Base-by-base conservation (phyloP, 768 basidiomycete genomes). In the Tephrocybe sp. region DNA sequence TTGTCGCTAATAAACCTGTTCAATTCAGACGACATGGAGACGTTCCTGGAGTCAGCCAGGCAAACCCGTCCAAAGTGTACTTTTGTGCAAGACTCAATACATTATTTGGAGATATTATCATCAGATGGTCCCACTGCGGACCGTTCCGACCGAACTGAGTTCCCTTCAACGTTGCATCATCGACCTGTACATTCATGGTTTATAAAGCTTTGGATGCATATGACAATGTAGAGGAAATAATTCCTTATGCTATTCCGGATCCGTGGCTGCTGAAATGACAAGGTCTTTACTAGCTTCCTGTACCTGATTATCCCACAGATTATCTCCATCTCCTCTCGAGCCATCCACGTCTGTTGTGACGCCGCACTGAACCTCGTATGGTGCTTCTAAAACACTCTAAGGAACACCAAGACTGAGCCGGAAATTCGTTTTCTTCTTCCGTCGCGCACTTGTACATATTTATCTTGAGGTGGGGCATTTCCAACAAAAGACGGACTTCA, bases 1-100 rank as follows among this genome's bases (percentile, higher is more conserved):
- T 89, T 89, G 70, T 91, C 89, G 69, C 84, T 87, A 55, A 91
- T 82, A 64, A 86, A 91, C 51, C 82, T 73, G 55, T 85, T 75
- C 44, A 91, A 72, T 57, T 82, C 78, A 47, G 78, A 74, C 53
- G 84, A 75, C 86, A 87, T 87, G 25, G 19, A 19, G 24, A 30
- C 41, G 21, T 11, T 15, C 9, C 11, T 30, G 5, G 13, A 9
- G 5, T 3, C 8, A 27, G 5, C 11, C 16, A 30, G 24, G 3
- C 22, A 22, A 19, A 3, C 1, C 9, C 1, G n/a, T n/a, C n/a
- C n/a, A n/a, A n/a, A n/a, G n/a, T n/a, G n/a, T n/a, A n/a, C n/a
- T n/a, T n/a, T n/a, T n/a, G n/a, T n/a, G n/a, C n/a, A n/a, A n/a
- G n/a, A n/a, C n/a, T n/a, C n/a, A n/a, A n/a, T n/a, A n/a, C n/a